phyloP scores from a whole-genome alignment of 1,284 basidiomycete genomes.

The Microbotryum saponariae region DNA sequence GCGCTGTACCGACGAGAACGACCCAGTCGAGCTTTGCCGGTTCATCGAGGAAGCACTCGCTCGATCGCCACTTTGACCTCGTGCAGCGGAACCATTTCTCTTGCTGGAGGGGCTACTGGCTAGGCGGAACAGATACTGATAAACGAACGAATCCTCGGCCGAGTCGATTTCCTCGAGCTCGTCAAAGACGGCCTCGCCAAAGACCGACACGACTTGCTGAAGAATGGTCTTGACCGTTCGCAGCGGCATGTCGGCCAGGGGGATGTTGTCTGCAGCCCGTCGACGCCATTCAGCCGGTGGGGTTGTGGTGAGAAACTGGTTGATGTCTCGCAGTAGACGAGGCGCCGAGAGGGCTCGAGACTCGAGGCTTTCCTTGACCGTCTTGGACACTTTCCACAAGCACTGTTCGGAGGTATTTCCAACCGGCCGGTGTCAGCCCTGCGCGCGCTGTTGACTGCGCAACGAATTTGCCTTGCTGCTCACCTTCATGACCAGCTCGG shows the following conservation, averaged over 20 bases:
- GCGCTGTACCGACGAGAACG: not conserved
- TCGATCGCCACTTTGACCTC: too few species aligned
- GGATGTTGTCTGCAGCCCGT: constrained; percentile 77
- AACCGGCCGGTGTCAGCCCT: not conserved
- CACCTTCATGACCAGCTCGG: constrained; percentile 83
- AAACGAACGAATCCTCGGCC: constrained; percentile 40
- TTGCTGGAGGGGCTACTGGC: constrained; percentile 3
- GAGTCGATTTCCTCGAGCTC: constrained; percentile 40
- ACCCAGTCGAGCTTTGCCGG: not conserved
- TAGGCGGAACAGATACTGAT: constrained; percentile 39
- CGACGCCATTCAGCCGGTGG: constrained; percentile 94
- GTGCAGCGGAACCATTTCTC: too few species aligned
- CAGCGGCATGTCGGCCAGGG: constrained; percentile 93
- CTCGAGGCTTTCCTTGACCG: constrained; percentile 81
- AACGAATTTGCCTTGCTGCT: constrained; percentile 1
- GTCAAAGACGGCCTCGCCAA: constrained; percentile 44
- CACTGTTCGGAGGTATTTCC: constrained; percentile 48
- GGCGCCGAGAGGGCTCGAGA: constrained; percentile 74
- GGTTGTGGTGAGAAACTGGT: constrained; percentile 86
- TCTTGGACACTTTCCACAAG: constrained; percentile 94
- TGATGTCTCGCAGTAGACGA: constrained; percentile 85
- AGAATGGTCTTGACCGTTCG: constrained; percentile 96
- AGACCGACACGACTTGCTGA: constrained; percentile 69
- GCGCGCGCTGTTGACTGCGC: not conserved
- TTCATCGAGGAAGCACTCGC: too few species aligned